Base-by-base conservation (phyloP, 495 filamentous ascomycete species). In the Aspergillus indologenus region DNA sequence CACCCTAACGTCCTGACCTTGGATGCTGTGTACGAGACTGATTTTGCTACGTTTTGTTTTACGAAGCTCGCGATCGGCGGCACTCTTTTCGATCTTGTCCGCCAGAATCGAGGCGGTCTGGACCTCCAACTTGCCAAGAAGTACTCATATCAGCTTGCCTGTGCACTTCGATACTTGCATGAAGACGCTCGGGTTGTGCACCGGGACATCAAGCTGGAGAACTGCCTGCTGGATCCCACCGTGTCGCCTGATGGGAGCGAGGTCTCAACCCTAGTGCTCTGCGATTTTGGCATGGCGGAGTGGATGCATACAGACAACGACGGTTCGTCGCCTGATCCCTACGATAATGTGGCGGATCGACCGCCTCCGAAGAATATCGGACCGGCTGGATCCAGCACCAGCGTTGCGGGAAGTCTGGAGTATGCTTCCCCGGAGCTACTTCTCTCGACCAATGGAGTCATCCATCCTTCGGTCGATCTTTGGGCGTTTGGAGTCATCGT, bases 211-310 rank as follows among this genome's bases (percentile, higher is more conserved):
- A 91, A 91, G 71, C 79, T 90, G 7, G 88, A 91, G 67, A 91
- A 91, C 61, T 91, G 88, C 61, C 79, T 91, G 11, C 65, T 91
- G 22, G 87, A 90, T 61, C 80, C 83, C 0, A 66, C 78, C 45
- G 72, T 78, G 6, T 60, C 64, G 0, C 58, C 67, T 1, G 81
- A 85, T 59, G 81, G 79, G 17, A 70, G 68, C 3, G 65, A 66
- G 14, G 64, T 73, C 8, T 86, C 85, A 3, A 82, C 82, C 23
- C 67, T 91, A 11, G 79, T 87, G 1, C 78, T 91, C 9, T 90
- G 87, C 62, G 88, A 91, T 62, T 91, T 91, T 62, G 88, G 88
- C 42, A 85, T 91, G 77, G 85, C 88, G 1, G 87, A 90, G 70
- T 90, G 86, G 74, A 79, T 88, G 63, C 75, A 77, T 15, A 79